A percentile compares a stretch with the other conserved stretches of the same genome.
Evolutionary conservation across 2,329 filamentous ascomycete species (phyloP).

Genomic region (Peltaster fructicola): DNA sequence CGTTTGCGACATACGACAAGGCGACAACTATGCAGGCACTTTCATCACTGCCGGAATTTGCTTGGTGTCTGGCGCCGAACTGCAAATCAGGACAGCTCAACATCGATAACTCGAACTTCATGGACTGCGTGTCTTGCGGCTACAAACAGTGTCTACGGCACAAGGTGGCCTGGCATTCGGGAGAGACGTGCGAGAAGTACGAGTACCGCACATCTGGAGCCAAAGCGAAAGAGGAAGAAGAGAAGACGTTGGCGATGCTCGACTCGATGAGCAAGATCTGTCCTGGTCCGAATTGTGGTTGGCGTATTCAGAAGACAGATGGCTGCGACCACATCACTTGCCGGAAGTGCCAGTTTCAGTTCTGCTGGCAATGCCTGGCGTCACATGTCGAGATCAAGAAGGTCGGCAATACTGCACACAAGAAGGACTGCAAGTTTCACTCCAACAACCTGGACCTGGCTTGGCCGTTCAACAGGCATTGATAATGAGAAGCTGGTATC

Average conservation of each 20-base stretch:
- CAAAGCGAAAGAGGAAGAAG: constrained; percentile 10
- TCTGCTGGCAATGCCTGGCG: constrained; percentile 23
- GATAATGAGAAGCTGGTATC: too few relatives aligned
- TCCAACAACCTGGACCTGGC: constrained; percentile 11
- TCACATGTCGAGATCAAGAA: constrained; percentile 12
- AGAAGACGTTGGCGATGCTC: constrained; percentile 15
- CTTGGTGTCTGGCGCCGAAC: constrained; percentile 33
- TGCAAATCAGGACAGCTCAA: constrained; percentile 39
- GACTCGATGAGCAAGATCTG: constrained; percentile 20
- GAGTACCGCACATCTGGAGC: constrained; percentile 15
- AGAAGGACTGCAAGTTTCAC: constrained; percentile 14
- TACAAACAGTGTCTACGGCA: constrained; percentile 21
- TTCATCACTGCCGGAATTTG: constrained; percentile 28
- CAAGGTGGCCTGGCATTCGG: constrained; percentile 20
- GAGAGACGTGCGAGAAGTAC: constrained; percentile 24
- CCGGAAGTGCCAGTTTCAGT: constrained; percentile 21
- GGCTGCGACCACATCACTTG: constrained; percentile 26
- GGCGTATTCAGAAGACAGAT: constrained; percentile 22
- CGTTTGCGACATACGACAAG: constrained; percentile 31
- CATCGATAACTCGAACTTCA: constrained; percentile 20
- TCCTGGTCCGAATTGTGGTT: constrained; percentile 19
- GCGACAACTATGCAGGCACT: constrained; percentile 28
- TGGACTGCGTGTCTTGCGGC: constrained; percentile 21
- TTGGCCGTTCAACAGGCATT: constrained; percentile 17
- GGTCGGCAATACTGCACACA: constrained; percentile 14